These are phyloP conservation scores for Cercophora samala DNA, from an alignment of 495 filamentous ascomycete genomes.

Conservation along the genomic window DNA sequence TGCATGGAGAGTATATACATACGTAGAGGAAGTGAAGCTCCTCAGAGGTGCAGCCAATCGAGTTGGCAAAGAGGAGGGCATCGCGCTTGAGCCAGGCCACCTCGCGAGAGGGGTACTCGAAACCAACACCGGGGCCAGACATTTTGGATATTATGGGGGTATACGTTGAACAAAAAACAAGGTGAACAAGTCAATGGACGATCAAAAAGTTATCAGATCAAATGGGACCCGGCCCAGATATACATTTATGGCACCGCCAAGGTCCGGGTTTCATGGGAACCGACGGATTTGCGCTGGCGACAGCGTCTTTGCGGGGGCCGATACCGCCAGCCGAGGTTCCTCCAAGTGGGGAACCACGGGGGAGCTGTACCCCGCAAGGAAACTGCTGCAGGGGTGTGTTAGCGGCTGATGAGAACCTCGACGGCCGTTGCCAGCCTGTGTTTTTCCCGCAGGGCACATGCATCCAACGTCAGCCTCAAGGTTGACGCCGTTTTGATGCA, in stretches of 20 bases:
- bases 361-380: conserved; percentile 5
- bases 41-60: conserved; percentile 77
- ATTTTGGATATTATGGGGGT: conserved; percentile 28
- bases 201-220: neutral
- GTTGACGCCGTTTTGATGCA: neutral
- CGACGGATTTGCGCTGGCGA: conserved; percentile 5
- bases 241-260: neutral
- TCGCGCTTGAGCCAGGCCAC: conserved; percentile 87
- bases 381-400: conserved; percentile 1
- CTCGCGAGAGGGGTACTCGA: conserved; percentile 67
- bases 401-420: neutral
- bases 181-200: neutral
- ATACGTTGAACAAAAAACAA: neutral
- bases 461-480: neutral
- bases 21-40: conserved; percentile 91
- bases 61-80: conserved; percentile 79
- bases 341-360: conserved; percentile 3
- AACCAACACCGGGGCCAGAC: conserved; percentile 66
- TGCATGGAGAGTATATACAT: conserved; percentile 23
- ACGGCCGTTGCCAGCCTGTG: conserved; percentile 14
- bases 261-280: neutral
- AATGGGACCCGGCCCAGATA: neutral
- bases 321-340: conserved; percentile 28
- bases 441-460: conserved; percentile 14
- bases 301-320: conserved; percentile 16